These are phyloP conservation scores for Diplodia intermedia DNA, from an alignment of 2,329 filamentous ascomycete genomes.

Conservation along the genomic window DNA sequence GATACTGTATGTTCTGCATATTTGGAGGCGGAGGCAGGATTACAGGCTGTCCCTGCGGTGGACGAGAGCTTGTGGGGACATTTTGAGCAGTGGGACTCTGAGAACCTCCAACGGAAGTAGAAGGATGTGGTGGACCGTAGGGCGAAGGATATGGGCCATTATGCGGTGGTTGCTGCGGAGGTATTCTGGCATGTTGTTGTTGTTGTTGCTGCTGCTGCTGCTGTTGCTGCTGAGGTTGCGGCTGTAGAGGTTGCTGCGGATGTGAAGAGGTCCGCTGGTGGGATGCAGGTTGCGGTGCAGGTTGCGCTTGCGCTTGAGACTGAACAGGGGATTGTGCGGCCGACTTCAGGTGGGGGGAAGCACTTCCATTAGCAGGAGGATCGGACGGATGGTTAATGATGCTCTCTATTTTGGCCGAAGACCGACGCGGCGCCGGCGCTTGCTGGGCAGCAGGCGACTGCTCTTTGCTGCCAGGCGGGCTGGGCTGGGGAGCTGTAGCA, in stretches of 20 bases:
- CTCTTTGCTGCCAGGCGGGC: slow-evolving; percentile 24
- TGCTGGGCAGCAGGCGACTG: slow-evolving; percentile 23
- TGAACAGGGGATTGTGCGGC: slow-evolving; percentile 24
- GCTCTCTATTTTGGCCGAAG: slow-evolving; percentile 30
- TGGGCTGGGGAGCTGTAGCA: slow-evolving; percentile 4
- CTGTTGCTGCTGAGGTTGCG: background rate
- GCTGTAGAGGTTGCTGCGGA: slow-evolving; percentile 17
- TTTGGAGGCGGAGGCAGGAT: slow-evolving; percentile 46
- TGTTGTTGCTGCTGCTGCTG: background rate
- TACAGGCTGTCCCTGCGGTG: slow-evolving; percentile 15
- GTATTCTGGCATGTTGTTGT: background rate
- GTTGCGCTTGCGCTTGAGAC: slow-evolving; percentile 10
- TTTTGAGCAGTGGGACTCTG: slow-evolving; percentile 35
- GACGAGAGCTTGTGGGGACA: slow-evolving; percentile 22
- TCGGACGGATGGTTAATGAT: slow-evolving; percentile 30
- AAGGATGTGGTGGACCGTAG: slow-evolving; percentile 22
- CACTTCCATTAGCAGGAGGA: slow-evolving; percentile 19
- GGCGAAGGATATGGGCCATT: slow-evolving; percentile 22
- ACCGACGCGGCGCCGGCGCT: slow-evolving; percentile 9
- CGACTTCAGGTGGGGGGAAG: slow-evolving; percentile 25
- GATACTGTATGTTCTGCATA: slow-evolving; percentile 46
- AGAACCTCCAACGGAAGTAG: slow-evolving; percentile 33
- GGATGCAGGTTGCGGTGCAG: background rate
- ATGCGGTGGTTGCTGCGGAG: slow-evolving; percentile 15
- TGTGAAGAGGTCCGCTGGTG: slow-evolving; percentile 24